These are phyloP conservation scores for Plasmodium sp. DNA, from an alignment of 169 alveolate species.

Conservation along the genomic window DNA sequence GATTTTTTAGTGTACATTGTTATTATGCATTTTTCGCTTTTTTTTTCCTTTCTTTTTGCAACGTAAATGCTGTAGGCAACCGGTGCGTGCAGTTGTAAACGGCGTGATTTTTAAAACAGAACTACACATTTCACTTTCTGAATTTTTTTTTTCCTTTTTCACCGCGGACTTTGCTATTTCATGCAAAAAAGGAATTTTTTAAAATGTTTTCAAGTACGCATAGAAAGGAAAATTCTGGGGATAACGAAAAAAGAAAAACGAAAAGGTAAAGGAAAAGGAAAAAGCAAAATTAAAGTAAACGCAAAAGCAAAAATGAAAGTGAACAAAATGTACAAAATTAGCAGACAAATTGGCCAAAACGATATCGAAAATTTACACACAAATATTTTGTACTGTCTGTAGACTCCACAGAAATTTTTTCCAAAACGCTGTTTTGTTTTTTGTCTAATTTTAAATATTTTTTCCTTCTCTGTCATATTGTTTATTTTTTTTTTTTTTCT, in stretches of 20 bases:
- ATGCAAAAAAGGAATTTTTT: neutral
- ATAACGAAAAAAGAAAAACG: neutral
- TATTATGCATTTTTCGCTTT: neutral
- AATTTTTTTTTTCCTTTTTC: neutral
- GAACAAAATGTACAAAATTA: neutral
- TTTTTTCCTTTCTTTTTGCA: neutral
- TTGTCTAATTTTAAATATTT: neutral
- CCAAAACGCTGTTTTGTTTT: neutral
- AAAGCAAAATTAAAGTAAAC: neutral
- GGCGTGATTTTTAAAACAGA: constrained; percentile 42
- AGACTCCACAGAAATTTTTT: constrained; percentile 37
- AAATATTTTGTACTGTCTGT: neutral
- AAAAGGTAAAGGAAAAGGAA: neutral
- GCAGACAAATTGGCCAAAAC: neutral
- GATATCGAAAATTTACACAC: constrained; percentile 18
- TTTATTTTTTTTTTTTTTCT: neutral
- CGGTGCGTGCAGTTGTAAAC: constrained; percentile 52
- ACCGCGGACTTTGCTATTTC: neutral
- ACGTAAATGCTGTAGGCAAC: constrained; percentile 48
- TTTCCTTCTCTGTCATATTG: neutral
- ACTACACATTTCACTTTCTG: constrained; percentile 22
- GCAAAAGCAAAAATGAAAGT: neutral
- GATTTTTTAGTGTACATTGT: neutral
- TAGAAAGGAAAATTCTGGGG: constrained; percentile 26
- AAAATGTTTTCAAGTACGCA: constrained; percentile 11